Evolutionary conservation across 2,329 filamentous ascomycete genomes (phyloP).

Genomic region (Hortaea werneckii): DNA sequence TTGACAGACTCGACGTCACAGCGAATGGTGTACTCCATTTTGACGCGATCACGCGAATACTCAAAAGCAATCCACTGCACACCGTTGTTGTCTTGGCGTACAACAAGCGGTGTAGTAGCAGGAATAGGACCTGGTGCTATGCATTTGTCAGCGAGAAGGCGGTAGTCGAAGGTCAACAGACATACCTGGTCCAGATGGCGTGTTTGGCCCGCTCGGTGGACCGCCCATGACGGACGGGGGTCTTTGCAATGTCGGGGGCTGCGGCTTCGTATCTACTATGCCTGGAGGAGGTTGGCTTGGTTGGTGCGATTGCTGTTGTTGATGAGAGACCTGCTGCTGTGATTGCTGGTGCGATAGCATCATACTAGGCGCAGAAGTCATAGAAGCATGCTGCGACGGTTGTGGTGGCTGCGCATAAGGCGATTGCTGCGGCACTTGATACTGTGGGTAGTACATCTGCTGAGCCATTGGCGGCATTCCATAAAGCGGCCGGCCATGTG

Average conservation of each 20-base stretch:
- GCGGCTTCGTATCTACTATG: conserved; percentile 13
- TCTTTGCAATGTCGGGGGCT: conserved; percentile 8
- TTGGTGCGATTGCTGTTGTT: conserved; percentile 33
- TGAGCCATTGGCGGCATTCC: conserved; percentile 71
- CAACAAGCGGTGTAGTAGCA: conserved; percentile 87
- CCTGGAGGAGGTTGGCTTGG: conserved; percentile 47
- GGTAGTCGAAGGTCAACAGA: background rate
- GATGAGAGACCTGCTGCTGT: conserved; percentile 9
- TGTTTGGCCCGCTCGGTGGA: conserved; percentile 19
- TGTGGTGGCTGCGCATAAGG: conserved; percentile 48
- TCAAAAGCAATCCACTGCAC: conserved; percentile 99
- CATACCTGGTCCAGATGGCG: conserved; percentile 23
- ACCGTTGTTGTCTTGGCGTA: conserved; percentile 88
- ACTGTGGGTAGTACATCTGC: conserved; percentile 65
- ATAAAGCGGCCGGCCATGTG: conserved; percentile 74
- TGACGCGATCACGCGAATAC: conserved; percentile 91
- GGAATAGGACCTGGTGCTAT: conserved; percentile 93
- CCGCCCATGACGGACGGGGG: conserved; percentile 11
- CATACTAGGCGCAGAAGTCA: conserved; percentile 39
- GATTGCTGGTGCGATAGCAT: conserved; percentile 47
- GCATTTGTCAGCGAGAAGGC: conserved; percentile 58
- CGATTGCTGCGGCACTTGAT: conserved; percentile 42
- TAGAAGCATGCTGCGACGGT: conserved; percentile 42
- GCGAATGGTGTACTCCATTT: conserved; percentile 99
- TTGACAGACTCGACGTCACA: conserved; percentile 97